Base-by-base conservation (phyloP, 306 rosid species). In the Prunus davidiana region DNA sequence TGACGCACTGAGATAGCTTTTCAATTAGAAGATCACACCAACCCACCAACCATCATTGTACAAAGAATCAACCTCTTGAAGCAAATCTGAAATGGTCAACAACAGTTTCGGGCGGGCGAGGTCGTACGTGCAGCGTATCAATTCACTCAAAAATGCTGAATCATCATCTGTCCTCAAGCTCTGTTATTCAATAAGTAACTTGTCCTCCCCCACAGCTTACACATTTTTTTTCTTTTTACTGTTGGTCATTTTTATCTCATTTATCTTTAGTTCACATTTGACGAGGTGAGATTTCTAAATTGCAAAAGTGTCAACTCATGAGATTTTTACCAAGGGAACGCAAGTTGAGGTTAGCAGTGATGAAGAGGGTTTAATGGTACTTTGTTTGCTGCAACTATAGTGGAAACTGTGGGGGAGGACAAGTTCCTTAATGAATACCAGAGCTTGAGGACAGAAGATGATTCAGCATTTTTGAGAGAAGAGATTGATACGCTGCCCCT, bases 21-120 rank as follows among this genome's bases (percentile, higher is more conserved):
- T 13, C 64, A 20, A n/a, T 11, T 70, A 32, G 49, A 34, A 81
- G 56, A 84, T 62, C 60, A 74, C 72, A 38, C 83, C 88, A 1
- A 81, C 74, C 88, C 85, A 84, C 88, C 85, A 84, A 2, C 83
- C 85, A 43, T 81, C 88, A 67, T 84, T 84, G 75, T 78, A 75
- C 15, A 58, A 46, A 75, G 83, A 80, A 70, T 84, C 88, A 58
- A 81, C 85, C 64, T 84, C 81, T 9, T 84, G 79, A 65, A 72
- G 78, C 38, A 78, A 63, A 41, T 24, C 32, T 75, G 79, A 81
- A 84, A 34, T 55, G 30, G 32, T 63, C 83, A 25, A n/a, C 62
- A 38, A 52, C 28, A 32, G 16, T 56, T 20, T 78, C 73, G 2
- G 83, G 85, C 1, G 83, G 88, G 34, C 14, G 22, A 61, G 85